Base-by-base conservation (phyloP, 768 basidiomycete genomes). In the Harrya chromipes region DNA sequence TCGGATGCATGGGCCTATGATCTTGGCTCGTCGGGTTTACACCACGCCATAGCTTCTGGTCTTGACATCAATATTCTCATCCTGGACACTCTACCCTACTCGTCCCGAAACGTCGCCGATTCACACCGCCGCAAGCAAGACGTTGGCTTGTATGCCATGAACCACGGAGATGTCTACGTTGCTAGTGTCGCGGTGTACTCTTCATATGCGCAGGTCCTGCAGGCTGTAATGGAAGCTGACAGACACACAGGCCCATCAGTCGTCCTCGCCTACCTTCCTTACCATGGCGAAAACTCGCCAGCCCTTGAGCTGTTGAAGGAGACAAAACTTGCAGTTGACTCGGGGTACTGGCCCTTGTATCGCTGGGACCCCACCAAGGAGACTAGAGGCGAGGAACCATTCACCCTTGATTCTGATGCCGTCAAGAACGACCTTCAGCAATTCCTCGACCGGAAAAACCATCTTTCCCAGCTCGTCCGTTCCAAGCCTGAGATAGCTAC, bases 1-100 rank as follows among this genome's bases (percentile, higher is more conserved):
- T 97, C 94, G 17, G 97, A 99, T 65, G 89, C 91, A 0, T 98
- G 97, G 97, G 88, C 94, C 0, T 92, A 97, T 66, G 97, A 98
- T 69, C 82, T 98, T 36, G 97, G 95, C 36, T 83, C 92, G 3
- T 95, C 93, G 2, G 97, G 95, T 41, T 75, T 99, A 34, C 95
- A 99, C 67, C 97, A 98, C 59, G 84, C 85, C 60, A 88, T 98
- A 47, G 84, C 94, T 17, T 95, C 94, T 6, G 83, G 86, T 17
- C 79, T 94, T 49, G 86, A 98, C 67, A 76, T 98, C 71, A 99
- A 99, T 73, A 82, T 98, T 50, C 87, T 99, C 66, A 84, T 98
- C 56, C 83, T 98, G 62, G 97, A 99, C 70, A 94, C 88, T 7
- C 70, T 86, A 3, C 91, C 97, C 1, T 99, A 97, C 70, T 84